Percentiles rank a stretch among this genome's conserved stretches.
These are phyloP conservation scores for Cordyceps javanica DNA, from an alignment of 2,329 filamentous ascomycete genomes.

Conservation along the genomic window DNA sequence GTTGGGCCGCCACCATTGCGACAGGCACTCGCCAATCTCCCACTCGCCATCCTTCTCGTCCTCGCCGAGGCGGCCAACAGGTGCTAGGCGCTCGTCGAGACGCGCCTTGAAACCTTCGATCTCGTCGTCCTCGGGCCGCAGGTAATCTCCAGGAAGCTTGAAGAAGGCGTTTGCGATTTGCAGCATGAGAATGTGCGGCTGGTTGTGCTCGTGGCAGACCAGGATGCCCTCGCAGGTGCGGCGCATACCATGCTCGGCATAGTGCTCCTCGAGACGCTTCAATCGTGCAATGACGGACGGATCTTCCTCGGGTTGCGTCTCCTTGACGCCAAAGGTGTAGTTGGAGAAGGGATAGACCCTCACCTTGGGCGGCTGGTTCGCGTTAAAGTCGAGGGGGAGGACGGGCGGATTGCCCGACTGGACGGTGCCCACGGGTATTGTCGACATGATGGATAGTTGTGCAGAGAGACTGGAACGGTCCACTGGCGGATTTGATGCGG, in stretches of 20 bases:
- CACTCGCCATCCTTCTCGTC: slow-evolving; percentile 81
- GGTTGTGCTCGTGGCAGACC: slow-evolving; percentile 98
- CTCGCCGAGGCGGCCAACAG: slow-evolving; percentile 79
- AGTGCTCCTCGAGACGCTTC: slow-evolving; percentile 94
- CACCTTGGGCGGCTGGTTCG: slow-evolving; percentile 83
- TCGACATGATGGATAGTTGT: slow-evolving; percentile 58
- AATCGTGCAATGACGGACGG: slow-evolving; percentile 89
- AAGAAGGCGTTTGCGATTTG: slow-evolving; percentile 99
- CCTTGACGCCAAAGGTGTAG: slow-evolving; percentile 98
- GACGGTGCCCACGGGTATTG: slow-evolving; percentile 67
- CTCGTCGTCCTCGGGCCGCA: slow-evolving; percentile 84
- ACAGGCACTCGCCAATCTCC: slow-evolving; percentile 89
- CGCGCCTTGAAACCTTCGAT: slow-evolving; percentile 89
- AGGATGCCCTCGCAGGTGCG: slow-evolving; percentile 95
- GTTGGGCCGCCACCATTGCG: slow-evolving; percentile 98
- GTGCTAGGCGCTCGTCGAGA: slow-evolving; percentile 87
- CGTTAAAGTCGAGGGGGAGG: slow-evolving; percentile 77
- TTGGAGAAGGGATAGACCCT: slow-evolving; percentile 92
- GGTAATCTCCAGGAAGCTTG: slow-evolving; percentile 95
- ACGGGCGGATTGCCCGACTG: slow-evolving; percentile 75
- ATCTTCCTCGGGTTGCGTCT: slow-evolving; percentile 96
- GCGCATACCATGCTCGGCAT: slow-evolving; percentile 86
- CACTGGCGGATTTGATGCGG: neutral
- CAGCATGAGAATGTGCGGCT: slow-evolving; percentile 96
- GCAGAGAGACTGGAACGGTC: neutral